Percentiles rank a stretch among this genome's conserved stretches.
Conservation (phyloP, 495 filamentous ascomycete genomes). For the Cetradonia linearis region DNA sequence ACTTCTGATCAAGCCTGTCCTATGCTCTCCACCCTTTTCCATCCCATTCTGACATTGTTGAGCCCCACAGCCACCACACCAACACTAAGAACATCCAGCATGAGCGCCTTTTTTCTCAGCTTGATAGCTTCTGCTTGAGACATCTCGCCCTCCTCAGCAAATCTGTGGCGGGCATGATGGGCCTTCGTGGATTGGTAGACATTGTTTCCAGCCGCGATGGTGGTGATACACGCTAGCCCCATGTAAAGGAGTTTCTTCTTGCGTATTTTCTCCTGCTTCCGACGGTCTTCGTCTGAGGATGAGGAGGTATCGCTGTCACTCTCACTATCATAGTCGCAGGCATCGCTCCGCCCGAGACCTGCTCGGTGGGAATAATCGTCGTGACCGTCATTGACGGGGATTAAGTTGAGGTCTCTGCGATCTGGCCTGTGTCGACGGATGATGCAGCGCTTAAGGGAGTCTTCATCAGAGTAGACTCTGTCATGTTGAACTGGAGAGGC, state of each 20-base stretch:
- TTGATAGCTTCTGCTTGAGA: conserved; percentile 9
- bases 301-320: neutral
- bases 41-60: conserved; percentile 21
- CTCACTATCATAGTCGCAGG: neutral
- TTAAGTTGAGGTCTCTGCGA: neutral
- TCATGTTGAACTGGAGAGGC: neutral
- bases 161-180: conserved; percentile 15
- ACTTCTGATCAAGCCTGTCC: neutral
- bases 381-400: neutral
- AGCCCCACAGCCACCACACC: conserved; percentile 20
- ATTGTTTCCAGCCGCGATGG: conserved; percentile 20
- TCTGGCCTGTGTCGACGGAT: conserved; percentile 2
- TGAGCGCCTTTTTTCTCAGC: conserved; percentile 14
- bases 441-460: neutral
- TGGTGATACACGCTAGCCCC: conserved; percentile 21
- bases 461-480: neutral
- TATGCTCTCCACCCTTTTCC: conserved; percentile 16
- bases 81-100: conserved; percentile 18
- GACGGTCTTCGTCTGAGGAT: neutral
- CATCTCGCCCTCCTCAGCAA: conserved; percentile 15
- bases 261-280: conserved; percentile 9
- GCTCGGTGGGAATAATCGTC: neutral
- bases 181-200: conserved; percentile 23
- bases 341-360: neutral
- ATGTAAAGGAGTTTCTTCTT: conserved; percentile 18